These are phyloP conservation scores for Eucalyptus pumila DNA, from an alignment of 345 rosid species.

Conservation along the genomic window DNA sequence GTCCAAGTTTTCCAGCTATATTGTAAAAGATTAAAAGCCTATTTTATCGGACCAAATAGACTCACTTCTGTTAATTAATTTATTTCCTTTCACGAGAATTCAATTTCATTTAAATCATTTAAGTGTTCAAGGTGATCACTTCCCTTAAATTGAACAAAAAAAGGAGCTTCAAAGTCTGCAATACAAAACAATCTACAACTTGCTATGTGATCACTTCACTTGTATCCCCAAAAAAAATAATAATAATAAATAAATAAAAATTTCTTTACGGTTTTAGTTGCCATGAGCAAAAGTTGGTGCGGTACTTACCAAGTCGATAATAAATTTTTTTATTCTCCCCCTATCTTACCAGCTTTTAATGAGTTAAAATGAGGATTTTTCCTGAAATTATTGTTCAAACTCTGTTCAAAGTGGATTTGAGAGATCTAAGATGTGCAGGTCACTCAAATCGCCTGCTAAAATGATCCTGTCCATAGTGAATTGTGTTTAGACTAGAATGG, in stretches of 20 bases:
- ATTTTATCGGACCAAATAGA: not conserved
- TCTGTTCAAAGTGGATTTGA: too few relatives aligned
- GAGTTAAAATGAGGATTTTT: too few relatives aligned
- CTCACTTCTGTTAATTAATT: not conserved
- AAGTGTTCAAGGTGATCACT: not conserved
- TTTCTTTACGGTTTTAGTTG: accelerated
- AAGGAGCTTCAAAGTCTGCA: not conserved
- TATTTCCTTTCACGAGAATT: not conserved
- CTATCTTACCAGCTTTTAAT: too few relatives aligned
- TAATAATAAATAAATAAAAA: too few relatives aligned
- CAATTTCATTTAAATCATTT: too few relatives aligned
- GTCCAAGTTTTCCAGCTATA: too few relatives aligned
- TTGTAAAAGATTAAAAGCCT: not conserved
- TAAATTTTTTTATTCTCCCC: accelerated
- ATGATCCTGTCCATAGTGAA: not conserved
- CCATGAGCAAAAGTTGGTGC: too few relatives aligned
- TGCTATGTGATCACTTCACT: too few relatives aligned
- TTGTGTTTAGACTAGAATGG: not conserved
- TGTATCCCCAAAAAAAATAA: too few relatives aligned
- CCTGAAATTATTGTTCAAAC: too few relatives aligned
- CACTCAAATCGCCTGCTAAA: not conserved
- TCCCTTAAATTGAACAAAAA: not conserved
- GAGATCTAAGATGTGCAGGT: too few relatives aligned
- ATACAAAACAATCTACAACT: not conserved
- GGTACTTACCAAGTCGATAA: too few relatives aligned